Evolutionary conservation across 768 basidiomycete species (phyloP).

Genomic region (Tricholoma flavovirens): DNA sequence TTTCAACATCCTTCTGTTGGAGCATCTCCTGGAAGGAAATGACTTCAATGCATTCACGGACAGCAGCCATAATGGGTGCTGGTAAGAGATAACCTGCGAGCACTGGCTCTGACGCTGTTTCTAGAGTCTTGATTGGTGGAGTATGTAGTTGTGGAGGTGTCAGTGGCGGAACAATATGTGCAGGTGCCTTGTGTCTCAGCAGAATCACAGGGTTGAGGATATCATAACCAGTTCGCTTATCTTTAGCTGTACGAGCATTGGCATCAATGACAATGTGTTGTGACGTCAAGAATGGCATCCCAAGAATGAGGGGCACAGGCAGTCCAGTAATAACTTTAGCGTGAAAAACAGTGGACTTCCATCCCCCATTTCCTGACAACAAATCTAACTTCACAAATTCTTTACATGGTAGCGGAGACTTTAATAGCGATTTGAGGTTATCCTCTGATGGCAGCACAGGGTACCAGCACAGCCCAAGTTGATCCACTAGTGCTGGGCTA

Average conservation of each 20-base stretch:
- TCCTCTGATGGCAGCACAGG: slow-evolving; percentile 14
- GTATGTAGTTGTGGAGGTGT: slow-evolving; percentile 7
- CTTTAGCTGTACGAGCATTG: neutral
- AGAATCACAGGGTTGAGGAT: neutral
- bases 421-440: slow-evolving; percentile 13
- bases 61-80: slow-evolving; percentile 9
- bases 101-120: neutral
- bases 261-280: too few relatives aligned
- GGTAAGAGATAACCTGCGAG: slow-evolving; percentile 6
- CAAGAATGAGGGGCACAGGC: neutral
- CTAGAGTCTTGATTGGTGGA: neutral
- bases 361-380: slow-evolving; percentile 10
- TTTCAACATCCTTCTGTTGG: neutral
- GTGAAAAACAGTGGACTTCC: slow-evolving; percentile 12
- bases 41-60: slow-evolving; percentile 10
- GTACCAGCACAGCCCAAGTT: slow-evolving; percentile 6
- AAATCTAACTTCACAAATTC: slow-evolving; percentile 17
- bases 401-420: slow-evolving; percentile 8
- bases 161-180: neutral
- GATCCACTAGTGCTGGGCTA: slow-evolving; percentile 5
- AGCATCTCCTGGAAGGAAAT: slow-evolving; percentile 20
- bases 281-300: too few relatives aligned
- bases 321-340: slow-evolving; percentile 15
- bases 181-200: slow-evolving; percentile 5
- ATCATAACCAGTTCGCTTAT: neutral